Evolutionary conservation across 192 early-diverging fungal species (phyloP).

Genomic region (Dissophora globulifera): DNA sequence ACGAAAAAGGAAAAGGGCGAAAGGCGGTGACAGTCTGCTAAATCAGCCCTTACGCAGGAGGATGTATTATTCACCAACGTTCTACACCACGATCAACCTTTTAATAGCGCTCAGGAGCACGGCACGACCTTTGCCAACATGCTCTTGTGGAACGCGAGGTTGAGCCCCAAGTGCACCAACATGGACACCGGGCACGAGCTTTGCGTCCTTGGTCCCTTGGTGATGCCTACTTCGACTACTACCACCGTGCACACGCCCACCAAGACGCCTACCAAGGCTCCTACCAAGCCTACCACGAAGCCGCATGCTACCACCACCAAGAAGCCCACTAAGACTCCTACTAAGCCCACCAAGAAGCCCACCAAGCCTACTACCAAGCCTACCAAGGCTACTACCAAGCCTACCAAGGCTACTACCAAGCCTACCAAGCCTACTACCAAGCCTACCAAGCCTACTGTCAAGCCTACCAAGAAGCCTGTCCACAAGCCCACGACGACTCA

Average conservation of each 20-base stretch:
- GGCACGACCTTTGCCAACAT: slow-evolving; percentile 24
- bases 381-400: not conserved
- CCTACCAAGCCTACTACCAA: not conserved
- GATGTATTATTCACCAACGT: not conserved
- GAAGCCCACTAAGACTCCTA: no score
- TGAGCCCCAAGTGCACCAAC: slow-evolving; percentile 35
- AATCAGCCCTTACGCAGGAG: no score
- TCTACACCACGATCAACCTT: not conserved
- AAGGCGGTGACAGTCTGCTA: no score
- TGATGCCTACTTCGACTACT: not conserved
- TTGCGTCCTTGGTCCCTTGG: slow-evolving; percentile 15
- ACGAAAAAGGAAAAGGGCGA: no score
- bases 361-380: not conserved
- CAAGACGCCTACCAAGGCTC: not conserved
- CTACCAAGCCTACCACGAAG: not conserved
- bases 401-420: slow-evolving; percentile 1
- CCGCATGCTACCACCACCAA: no score
- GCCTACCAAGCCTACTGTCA: not conserved
- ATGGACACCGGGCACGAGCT: slow-evolving; percentile 31
- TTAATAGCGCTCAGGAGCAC: slow-evolving; percentile 13
- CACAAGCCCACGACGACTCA: slow-evolving; percentile 15
- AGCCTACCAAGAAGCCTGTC: not conserved
- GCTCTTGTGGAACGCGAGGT: slow-evolving; percentile 29
- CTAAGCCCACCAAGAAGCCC: not conserved
- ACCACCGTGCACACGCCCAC: slow-evolving; percentile 5